Conservation (phyloP, 495 filamentous ascomycete species). For the Hyaloscypha variabilis region DNA sequence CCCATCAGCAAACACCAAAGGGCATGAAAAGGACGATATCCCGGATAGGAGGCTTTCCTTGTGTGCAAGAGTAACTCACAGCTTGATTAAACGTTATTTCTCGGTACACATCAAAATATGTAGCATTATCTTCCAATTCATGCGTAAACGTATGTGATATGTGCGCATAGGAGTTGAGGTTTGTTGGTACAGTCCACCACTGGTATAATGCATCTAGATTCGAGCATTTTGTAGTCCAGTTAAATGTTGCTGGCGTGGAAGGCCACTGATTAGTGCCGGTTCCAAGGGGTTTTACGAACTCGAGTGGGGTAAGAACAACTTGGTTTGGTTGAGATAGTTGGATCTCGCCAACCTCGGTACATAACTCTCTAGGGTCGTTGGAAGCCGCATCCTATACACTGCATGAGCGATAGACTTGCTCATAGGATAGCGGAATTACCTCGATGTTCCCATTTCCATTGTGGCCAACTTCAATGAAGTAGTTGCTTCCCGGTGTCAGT, state of each 20-base stretch:
- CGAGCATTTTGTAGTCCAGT: slow-evolving; percentile 50
- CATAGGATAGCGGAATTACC: slow-evolving; percentile 13
- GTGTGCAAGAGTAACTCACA: slow-evolving; percentile 56
- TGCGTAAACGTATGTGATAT: slow-evolving; percentile 68
- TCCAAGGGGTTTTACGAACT: slow-evolving; percentile 61
- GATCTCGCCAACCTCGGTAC: not conserved
- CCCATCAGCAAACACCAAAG: no score
- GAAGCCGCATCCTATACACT: not conserved
- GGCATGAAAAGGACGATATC: slow-evolving; percentile 21
- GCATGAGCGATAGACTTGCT: not conserved
- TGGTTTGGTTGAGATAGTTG: slow-evolving; percentile 6
- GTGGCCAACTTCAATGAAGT: slow-evolving; percentile 60
- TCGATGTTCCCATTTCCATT: slow-evolving; percentile 65
- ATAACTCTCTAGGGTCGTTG: no score
- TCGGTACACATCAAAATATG: slow-evolving; percentile 55
- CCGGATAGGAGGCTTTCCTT: slow-evolving; percentile 47
- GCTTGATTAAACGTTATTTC: slow-evolving; percentile 63
- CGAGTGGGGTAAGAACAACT: slow-evolving; percentile 35
- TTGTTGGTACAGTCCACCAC: slow-evolving; percentile 46
- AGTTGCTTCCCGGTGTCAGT: slow-evolving; percentile 57
- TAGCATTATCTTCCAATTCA: slow-evolving; percentile 60
- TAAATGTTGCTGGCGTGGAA: slow-evolving; percentile 41
- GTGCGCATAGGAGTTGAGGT: slow-evolving; percentile 53
- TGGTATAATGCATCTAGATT: slow-evolving; percentile 50
- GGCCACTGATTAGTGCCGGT: slow-evolving; percentile 60